A percentile compares a stretch with the other conserved stretches of the same genome.
Evolutionary conservation across 2,329 filamentous ascomycete species (phyloP).

Genomic region (Pseudogymnoascus sp.): DNA sequence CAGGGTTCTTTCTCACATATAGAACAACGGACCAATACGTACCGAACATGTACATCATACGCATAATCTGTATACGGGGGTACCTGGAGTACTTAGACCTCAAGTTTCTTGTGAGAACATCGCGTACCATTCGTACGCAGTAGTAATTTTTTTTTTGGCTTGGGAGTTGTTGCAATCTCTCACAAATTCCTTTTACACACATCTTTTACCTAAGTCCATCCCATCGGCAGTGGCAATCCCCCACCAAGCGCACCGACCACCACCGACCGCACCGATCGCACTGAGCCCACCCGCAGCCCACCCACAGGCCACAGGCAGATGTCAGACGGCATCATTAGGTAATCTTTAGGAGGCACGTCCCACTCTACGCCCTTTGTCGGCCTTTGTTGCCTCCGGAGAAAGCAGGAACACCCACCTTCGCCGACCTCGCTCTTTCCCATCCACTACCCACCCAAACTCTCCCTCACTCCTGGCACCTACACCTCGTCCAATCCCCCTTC

Average conservation of each 20-base stretch:
- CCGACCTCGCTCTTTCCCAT: background rate
- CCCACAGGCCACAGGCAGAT: background rate
- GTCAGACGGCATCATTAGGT: conserved; percentile 6
- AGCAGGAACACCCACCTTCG: background rate
- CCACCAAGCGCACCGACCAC: background rate
- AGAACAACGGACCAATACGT: background rate
- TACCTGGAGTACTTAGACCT: background rate
- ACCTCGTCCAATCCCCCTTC: too few relatives aligned
- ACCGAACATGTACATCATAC: background rate
- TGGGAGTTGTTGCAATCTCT: background rate
- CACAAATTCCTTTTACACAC: background rate
- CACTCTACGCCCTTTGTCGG: background rate
- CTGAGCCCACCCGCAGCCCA: background rate
- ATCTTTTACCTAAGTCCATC: background rate
- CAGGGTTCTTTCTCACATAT: background rate
- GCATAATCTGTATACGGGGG: background rate
- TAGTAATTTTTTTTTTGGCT: background rate
- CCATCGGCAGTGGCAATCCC: background rate
- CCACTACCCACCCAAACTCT: background rate
- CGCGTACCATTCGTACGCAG: too few relatives aligned
- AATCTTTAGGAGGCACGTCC: background rate
- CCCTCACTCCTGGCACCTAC: background rate
- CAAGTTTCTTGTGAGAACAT: background rate
- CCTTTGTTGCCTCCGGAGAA: background rate
- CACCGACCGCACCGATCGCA: background rate